Percentiles rank a stretch among this genome's conserved stretches.
Evolutionary conservation across 495 filamentous ascomycete genomes (phyloP).

Genomic region (Jackrogersella minutella): DNA sequence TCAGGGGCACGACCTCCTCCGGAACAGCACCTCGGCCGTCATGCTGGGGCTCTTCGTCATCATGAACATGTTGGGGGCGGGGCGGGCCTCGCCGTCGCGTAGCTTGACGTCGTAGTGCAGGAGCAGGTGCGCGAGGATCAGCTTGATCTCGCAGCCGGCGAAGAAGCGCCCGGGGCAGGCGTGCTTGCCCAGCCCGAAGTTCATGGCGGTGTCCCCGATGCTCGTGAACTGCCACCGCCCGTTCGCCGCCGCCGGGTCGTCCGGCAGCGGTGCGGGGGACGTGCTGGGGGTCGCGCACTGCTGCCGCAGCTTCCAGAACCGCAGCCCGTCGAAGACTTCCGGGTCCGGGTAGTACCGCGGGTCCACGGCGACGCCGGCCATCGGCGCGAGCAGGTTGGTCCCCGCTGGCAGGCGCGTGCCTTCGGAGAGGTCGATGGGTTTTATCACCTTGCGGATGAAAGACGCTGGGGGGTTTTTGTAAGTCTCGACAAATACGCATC

Average conservation of each 20-base stretch:
- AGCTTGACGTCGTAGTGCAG: slow-evolving; percentile 58
- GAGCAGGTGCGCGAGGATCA: slow-evolving; percentile 53
- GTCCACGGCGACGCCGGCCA: slow-evolving; percentile 46
- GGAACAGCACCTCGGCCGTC: slow-evolving; percentile 46
- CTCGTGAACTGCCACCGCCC: slow-evolving; percentile 53
- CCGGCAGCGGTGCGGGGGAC: neutral
- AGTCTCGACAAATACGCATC: too few species aligned
- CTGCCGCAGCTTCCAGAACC: slow-evolving; percentile 58
- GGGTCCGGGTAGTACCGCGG: slow-evolving; percentile 47
- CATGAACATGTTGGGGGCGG: slow-evolving; percentile 46
- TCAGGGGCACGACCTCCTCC: slow-evolving; percentile 31
- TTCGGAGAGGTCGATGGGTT: slow-evolving; percentile 53
- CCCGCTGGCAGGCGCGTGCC: slow-evolving; percentile 53
- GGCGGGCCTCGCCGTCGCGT: slow-evolving; percentile 50
- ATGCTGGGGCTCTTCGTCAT: slow-evolving; percentile 47
- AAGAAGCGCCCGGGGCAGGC: slow-evolving; percentile 66
- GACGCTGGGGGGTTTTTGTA: slow-evolving; percentile 36
- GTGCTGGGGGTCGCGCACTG: slow-evolving; percentile 38
- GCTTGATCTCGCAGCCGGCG: slow-evolving; percentile 59
- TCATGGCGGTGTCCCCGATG: slow-evolving; percentile 52
- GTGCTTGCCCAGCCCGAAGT: slow-evolving; percentile 63
- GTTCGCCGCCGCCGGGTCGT: neutral
- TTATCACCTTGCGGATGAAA: slow-evolving; percentile 53
- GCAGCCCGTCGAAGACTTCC: slow-evolving; percentile 60
- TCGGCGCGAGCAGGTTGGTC: slow-evolving; percentile 47